A percentile compares a stretch with the other conserved stretches of the same genome.
Conservation (phyloP, 1,284 basidiomycete species). For the Amylostereum areolatum region DNA sequence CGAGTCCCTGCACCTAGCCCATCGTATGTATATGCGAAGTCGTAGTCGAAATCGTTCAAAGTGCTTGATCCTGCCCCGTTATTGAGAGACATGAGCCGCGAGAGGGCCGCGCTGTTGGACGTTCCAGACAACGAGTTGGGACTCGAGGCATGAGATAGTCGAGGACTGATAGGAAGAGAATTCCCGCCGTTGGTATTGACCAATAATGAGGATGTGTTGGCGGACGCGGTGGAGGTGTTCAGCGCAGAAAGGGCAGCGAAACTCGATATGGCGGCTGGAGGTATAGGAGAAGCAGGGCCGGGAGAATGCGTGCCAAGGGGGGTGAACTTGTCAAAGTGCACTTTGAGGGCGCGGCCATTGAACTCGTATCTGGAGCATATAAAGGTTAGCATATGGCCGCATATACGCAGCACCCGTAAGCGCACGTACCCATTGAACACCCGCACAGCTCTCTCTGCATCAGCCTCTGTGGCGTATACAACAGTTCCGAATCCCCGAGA, state of each 20-base stretch:
- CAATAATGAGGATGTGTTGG: too few species aligned
- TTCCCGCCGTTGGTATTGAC: neutral
- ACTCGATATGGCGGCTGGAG: constrained; percentile 1
- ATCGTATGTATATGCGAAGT: neutral
- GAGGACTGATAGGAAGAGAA: neutral
- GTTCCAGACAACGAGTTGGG: neutral
- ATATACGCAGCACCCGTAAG: constrained; percentile 6
- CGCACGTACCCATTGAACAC: constrained; percentile 79
- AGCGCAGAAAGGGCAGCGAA: constrained; percentile 4
- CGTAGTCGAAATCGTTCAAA: neutral
- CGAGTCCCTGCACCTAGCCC: neutral
- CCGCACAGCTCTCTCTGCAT: constrained; percentile 81
- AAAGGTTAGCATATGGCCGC: neutral
- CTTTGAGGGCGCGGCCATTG: constrained; percentile 79
- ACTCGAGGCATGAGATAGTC: neutral
- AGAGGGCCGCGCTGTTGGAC: neutral
- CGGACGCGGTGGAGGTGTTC: too few species aligned
- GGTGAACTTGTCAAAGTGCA: constrained; percentile 79
- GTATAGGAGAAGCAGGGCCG: constrained; percentile 21
- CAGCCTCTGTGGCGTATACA: constrained; percentile 75
- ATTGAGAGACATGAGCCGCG: neutral
- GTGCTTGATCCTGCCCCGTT: neutral
- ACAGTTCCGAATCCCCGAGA: constrained; percentile 89
- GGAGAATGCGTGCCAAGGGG: constrained; percentile 29
- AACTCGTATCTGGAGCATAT: constrained; percentile 65